Base-by-base conservation (phyloP, 768 basidiomycete species). In the Tephrocybe sp. region DNA sequence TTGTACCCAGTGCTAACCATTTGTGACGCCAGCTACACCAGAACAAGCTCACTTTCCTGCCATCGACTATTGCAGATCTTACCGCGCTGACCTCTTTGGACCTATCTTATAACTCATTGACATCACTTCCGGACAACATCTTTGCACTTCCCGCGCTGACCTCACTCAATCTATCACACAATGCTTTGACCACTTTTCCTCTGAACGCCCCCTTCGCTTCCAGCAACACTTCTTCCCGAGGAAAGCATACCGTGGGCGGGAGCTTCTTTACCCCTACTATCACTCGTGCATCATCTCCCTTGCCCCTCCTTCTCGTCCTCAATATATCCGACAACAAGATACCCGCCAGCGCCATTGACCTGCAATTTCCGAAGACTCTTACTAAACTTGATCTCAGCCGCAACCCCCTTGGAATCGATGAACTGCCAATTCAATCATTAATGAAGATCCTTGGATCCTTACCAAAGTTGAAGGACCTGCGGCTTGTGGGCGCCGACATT, bases 251-350 rank as follows among this genome's bases (percentile, higher is more conserved):
- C 37, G 62, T 70, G 25, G 68, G 77, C 45, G 71, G 78, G 58
- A 76, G 78, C 53, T 86, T 90, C 68, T 91, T 90, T 59, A 73
- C 77, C 7, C 80, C 83, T 10, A 75, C 74, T 23, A 73, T 91
- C 53, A 72, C 73, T 4, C 82, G 88, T 30, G 81, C 90, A 10
- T 75, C 76, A 2, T 66, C 74, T 1, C 86, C 88, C 0, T 67
- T 91, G 8, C 90, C 90, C 20, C 76, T 78, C 42, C 81, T 93
- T 37, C 57, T 76, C n/a, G 72, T 68, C 18, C 72, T 93, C 20
- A 74, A 90, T 44, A 81, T 73, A 14, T 86, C 88, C 1, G 70
- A 83, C 65, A 93, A 93, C 69, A 76, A 77, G 53, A 73, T 93
- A 28, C 59, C 68, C 2, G 80, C 85, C 7, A 64, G 65, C 12